Evolutionary conservation across 2,329 filamentous ascomycete species (phyloP).

Genomic region (Chaetomium strumarium): DNA sequence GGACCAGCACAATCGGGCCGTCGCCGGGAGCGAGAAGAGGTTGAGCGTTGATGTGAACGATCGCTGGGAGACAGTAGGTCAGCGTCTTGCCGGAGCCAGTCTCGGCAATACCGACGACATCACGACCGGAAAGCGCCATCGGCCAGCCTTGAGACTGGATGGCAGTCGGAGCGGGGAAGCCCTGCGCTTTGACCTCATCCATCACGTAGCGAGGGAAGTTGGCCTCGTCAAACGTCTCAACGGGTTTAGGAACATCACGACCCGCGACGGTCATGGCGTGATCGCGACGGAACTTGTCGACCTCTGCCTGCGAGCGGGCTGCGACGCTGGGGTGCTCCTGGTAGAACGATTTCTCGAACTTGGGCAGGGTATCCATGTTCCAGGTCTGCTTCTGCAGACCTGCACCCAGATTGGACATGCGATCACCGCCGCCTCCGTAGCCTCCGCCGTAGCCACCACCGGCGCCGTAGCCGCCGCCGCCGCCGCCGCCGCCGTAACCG

Average conservation of each 20-base stretch:
- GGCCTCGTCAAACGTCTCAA: constrained; percentile 96
- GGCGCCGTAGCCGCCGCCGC: constrained; percentile 46
- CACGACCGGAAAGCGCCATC: constrained; percentile 95
- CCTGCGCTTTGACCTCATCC: constrained; percentile 97
- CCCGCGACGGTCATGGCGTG: constrained; percentile 82
- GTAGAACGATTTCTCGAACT: constrained; percentile 99
- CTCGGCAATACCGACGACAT: constrained; percentile 98
- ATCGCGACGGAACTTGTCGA: constrained; percentile 81
- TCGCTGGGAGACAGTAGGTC: constrained; percentile 94
- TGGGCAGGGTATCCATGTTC: constrained; percentile 75
- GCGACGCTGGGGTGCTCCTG: constrained; percentile 83
- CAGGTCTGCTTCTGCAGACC: constrained; percentile 83
- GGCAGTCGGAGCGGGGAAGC: constrained; percentile 85
- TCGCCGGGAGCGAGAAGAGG: constrained; percentile 92
- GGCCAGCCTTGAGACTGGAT: constrained; percentile 99
- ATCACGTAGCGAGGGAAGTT: constrained; percentile 96
- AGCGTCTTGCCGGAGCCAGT: constrained; percentile 99
- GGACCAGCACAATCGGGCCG: constrained; percentile 91
- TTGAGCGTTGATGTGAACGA: constrained; percentile 99
- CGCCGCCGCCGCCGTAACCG: constrained; percentile 48
- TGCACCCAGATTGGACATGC: constrained; percentile 87
- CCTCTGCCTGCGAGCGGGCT: constrained; percentile 67
- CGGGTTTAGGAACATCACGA: constrained; percentile 78
- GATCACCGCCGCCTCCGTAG: constrained; percentile 62
- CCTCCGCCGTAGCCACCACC: constrained; percentile 44